Base-by-base conservation (phyloP, 129 eudicot species). In the Chrysanthemum lavandulifolium region DNA sequence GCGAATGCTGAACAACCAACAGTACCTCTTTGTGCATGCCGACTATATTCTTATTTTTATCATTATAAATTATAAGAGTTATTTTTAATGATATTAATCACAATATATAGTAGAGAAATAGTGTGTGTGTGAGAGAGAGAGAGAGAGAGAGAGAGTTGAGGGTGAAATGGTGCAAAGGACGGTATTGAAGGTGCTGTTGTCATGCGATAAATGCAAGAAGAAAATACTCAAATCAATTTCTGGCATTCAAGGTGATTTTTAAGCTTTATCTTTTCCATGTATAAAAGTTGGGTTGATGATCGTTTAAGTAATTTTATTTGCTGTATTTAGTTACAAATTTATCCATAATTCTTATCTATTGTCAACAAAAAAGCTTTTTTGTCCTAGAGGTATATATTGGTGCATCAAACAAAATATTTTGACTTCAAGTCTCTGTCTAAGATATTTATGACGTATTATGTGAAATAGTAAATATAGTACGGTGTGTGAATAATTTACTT, bases 171-270 rank as follows among this genome's bases (percentile, higher is more conserved):
- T 82, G 76, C 86, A 73, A 18, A 85, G 47, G 68, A 90, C 95
- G 31, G 95, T 90, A 13, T 27, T 90, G 61, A 90, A 87, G 82
- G 89, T 87, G 57, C 76, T 79, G 16, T 58, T 90, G 55, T 79
- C 90, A 68, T 77, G 90, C 67, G 78, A 87, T 0, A 87, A 86
- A 82, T 75, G 86, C 91, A 87, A 83, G 83, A 82, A 68, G 79
- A 81, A 85, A 74, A 65, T 90, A 65, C 72, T 90, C 43, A 79
- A 78, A 79, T 83, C 88, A 1, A 79, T 90, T 21, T 72, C 91
- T 11, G 81, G 80, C 4, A 67, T 90, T 14, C 47, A 71, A 81
- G 95, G 95, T 90, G 85, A 40, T 25, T n/a, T n/a, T 61, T 14
- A 54, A 31, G 2, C 13, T 51, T 61, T 61, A 31, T 10, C 13